Evolutionary conservation across 805 yeast species (phyloP).

Genomic region (Metahyphopichia silvanorum): DNA sequence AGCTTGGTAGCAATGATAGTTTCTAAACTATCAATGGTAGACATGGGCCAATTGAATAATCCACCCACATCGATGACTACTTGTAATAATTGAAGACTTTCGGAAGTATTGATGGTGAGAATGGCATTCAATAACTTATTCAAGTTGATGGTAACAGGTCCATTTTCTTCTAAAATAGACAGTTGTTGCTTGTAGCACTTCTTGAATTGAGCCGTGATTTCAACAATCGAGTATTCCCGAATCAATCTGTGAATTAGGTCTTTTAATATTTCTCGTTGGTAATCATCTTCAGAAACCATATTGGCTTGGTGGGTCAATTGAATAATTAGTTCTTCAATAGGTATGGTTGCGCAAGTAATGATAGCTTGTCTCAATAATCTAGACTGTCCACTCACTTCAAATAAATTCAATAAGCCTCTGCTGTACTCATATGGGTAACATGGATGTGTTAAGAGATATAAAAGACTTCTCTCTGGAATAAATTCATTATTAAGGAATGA

Average conservation of each 20-base stretch:
- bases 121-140: conserved; percentile 34
- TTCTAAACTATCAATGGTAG: conserved; percentile 45
- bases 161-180: conserved; percentile 5
- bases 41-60: conserved; percentile 58
- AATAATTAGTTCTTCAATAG: conserved; percentile 57
- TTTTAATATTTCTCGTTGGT: conserved; percentile 48
- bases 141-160: conserved; percentile 21
- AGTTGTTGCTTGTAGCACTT: conserved; percentile 22
- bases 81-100: conserved; percentile 60
- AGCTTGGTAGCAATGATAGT: conserved; percentile 46
- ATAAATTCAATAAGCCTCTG: conserved; percentile 52
- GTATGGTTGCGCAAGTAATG: conserved; percentile 69
- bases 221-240: conserved; percentile 60
- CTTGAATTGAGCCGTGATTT: conserved; percentile 50
- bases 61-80: conserved; percentile 73
- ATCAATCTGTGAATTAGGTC: conserved; percentile 66
- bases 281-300: conserved; percentile 32
- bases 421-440: conserved; percentile 66
- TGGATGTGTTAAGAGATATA: conserved; percentile 84
- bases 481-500: conserved; percentile 22
- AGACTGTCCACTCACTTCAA: conserved; percentile 41
- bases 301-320: conserved; percentile 53
- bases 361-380: conserved; percentile 78
- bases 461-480: conserved; percentile 56
- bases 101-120: conserved; percentile 40